Evolutionary conservation across 352 stramenopile genomes (phyloP), one percentile per base, ranked within the genome.

Genomic region (Thalassiosira ordinaria): DNA sequence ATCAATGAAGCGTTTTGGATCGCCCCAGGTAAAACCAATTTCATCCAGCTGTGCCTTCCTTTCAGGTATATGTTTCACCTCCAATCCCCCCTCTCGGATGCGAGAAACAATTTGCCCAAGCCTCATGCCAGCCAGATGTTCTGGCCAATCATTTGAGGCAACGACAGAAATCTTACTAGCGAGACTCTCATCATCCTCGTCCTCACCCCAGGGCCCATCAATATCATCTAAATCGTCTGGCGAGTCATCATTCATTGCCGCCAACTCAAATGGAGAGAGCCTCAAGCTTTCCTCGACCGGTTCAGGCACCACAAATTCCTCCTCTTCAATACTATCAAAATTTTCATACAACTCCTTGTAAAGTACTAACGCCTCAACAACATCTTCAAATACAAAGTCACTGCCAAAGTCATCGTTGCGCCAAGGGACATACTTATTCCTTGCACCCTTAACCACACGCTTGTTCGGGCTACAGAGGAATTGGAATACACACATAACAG

Each of bases 341-440:
- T 68, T 89, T 18, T 90, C 93, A 73, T 96, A 92, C 29, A 96
- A 85, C 33, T 93, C 68, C 77, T 95, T 94, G 86, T 95, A 98
- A 13, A 97, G 63, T 13, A 76, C 85, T 37, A 95, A 80, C 4
- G 91, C 92, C 35, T 93, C 84, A 2, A 95, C 85, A 24, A 95
- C 91, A 76, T 95, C 91, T 60, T 91, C 88, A 73, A 95, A 94
- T 3, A 91, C 83, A 76, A 89, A 95, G 39, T 88, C 87, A 53
- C 81, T 87, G 35, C 88, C 90, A 81, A 93, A 95, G 53, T 95
- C 91, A 84, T 95, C 91, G 59, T 93, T 91, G 72, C 80, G 82
- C 88, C 88, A 95, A 29, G 85, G 84, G 44, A 92, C 85, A 68
- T 84, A 82, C 67, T 91, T 92, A 63, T 86, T 22, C 24, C 78